Evolutionary conservation across 176 grass and related monocot genomes (phyloP).

Genomic region (Eleusine coracana): DNA sequence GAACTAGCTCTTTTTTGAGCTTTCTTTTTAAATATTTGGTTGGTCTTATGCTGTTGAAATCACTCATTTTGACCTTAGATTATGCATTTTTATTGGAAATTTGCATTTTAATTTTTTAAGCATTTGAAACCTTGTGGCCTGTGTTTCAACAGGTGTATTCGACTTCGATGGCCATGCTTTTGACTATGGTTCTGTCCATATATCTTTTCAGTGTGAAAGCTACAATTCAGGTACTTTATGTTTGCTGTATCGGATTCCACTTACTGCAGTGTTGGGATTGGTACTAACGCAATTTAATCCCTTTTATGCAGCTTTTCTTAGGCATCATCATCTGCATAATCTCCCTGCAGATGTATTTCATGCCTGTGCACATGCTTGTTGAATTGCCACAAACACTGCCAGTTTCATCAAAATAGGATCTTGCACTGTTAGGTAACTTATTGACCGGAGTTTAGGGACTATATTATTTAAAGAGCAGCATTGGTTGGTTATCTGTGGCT

Average conservation of each 20-base stretch:
- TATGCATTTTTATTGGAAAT: neutral
- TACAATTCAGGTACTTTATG: slow-evolving; percentile 77
- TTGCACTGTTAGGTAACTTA: slow-evolving; percentile 29
- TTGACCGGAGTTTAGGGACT: slow-evolving; percentile 23
- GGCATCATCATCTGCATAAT: slow-evolving; percentile 97
- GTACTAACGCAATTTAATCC: slow-evolving; percentile 34
- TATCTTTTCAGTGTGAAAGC: slow-evolving; percentile 86
- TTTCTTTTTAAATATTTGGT: neutral
- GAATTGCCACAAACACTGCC: slow-evolving; percentile 69
- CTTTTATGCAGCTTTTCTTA: slow-evolving; percentile 82
- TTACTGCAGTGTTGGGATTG: neutral
- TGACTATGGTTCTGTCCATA: slow-evolving; percentile 89
- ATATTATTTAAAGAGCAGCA: slow-evolving; percentile 28
- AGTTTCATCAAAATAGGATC: slow-evolving; percentile 46
- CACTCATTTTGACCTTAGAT: slow-evolving; percentile 9
- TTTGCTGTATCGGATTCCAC: slow-evolving; percentile 5
- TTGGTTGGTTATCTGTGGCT: slow-evolving; percentile 8
- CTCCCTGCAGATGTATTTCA: slow-evolving; percentile 98
- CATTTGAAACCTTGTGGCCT: neutral
- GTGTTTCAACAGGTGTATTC: slow-evolving; percentile 78
- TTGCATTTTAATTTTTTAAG: neutral
- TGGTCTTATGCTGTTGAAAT: neutral
- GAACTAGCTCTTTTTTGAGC: neutral
- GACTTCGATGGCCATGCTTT: slow-evolving; percentile 98
- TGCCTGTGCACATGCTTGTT: slow-evolving; percentile 77